These are phyloP conservation scores for Teratosphaeria destructans DNA, from an alignment of 2,329 filamentous ascomycete species.

Conservation along the genomic window DNA sequence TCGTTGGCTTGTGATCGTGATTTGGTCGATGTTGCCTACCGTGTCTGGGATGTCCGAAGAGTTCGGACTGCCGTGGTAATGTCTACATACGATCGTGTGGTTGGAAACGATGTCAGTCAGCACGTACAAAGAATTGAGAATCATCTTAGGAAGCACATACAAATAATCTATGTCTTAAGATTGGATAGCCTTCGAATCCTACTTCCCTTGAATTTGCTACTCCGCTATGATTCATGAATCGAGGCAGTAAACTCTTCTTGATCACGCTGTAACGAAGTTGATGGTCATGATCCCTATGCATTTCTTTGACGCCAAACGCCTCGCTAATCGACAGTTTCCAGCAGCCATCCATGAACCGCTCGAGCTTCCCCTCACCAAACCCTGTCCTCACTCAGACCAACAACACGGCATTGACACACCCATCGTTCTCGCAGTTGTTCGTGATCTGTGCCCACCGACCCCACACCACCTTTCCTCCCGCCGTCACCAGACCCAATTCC, in stretches of 20 bases:
- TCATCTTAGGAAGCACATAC: background rate
- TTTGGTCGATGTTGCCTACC: too few species aligned
- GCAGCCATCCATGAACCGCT: background rate
- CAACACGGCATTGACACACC: slow-evolving; percentile 38
- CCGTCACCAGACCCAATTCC: slow-evolving; percentile 82
- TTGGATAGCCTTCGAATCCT: background rate
- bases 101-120: background rate
- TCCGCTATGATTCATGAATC: background rate
- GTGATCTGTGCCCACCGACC: slow-evolving; percentile 69
- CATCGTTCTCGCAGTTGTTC: slow-evolving; percentile 51
- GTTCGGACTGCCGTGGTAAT: too few species aligned
- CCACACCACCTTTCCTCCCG: slow-evolving; percentile 89
- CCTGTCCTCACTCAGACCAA: slow-evolving; percentile 8
- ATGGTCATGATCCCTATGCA: background rate
- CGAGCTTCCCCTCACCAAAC: background rate
- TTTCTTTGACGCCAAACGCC: background rate
- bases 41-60: background rate
- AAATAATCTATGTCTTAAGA: background rate
- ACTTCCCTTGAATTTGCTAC: background rate
- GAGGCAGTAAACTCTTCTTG: background rate
- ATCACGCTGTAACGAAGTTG: background rate
- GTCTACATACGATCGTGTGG: background rate
- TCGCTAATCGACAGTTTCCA: slow-evolving; percentile 2
- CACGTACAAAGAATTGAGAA: background rate
- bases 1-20: too few species aligned